phyloP scores from a whole-genome alignment of 257 asterid species.

The Solanum tacnaense region DNA sequence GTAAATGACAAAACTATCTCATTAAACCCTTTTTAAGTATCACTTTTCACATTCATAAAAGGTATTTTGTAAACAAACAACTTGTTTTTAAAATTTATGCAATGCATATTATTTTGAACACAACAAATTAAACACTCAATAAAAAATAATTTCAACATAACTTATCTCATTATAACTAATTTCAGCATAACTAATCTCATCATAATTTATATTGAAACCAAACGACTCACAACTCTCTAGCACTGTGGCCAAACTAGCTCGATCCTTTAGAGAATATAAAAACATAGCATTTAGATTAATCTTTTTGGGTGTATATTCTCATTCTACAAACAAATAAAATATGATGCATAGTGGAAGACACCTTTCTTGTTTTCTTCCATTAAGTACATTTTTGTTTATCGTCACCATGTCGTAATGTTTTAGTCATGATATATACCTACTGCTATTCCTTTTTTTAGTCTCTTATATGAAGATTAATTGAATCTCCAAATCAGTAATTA shows the following conservation, averaged over 20 bases:
- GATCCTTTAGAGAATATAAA: neutral
- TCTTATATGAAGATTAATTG: neutral
- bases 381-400: neutral
- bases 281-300: neutral
- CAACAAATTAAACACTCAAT: too few species aligned
- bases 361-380: slow-evolving; percentile 3
- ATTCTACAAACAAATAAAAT: neutral
- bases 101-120: too few species aligned
- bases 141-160: too few species aligned
- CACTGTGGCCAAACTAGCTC: neutral
- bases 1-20: too few species aligned
- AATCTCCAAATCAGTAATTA: neutral
- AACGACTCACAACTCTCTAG: too few species aligned
- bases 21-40: too few species aligned
- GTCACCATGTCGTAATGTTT: slow-evolving; percentile 1
- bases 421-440: neutral
- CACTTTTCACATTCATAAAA: too few species aligned
- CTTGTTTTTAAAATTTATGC: too few species aligned
- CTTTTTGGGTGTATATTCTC: neutral
- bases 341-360: neutral
- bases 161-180: too few species aligned
- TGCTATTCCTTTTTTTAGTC: neutral
- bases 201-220: too few species aligned
- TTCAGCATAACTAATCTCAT: too few species aligned
- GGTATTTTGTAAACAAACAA: too few species aligned